Conservation (phyloP, 2,329 filamentous ascomycete species). For the Pseudopyricularia cyperi region DNA sequence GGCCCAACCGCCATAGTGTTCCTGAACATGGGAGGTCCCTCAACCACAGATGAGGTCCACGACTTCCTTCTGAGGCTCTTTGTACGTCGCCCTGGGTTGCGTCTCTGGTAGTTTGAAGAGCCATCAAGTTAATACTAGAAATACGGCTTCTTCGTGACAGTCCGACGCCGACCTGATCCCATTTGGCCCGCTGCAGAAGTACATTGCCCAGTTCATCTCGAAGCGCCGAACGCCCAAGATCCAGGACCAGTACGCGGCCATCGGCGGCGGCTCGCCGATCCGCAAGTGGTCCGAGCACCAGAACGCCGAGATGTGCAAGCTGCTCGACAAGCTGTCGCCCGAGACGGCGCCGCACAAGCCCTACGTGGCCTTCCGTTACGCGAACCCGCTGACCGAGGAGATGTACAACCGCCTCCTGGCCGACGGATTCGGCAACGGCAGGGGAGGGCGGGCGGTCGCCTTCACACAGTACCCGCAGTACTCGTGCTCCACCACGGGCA, state of each 20-base stretch:
- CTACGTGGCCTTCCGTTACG: conserved; percentile 95
- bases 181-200: conserved; percentile 80
- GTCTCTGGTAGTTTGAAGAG: background rate
- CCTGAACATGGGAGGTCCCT: conserved; percentile 96
- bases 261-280: conserved; percentile 95
- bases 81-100: conserved; percentile 37
- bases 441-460: conserved; percentile 84
- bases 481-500: conserved; percentile 93
- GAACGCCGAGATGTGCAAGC: conserved; percentile 90
- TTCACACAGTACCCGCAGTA: conserved; percentile 99
- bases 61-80: conserved; percentile 86
- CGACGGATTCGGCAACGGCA: conserved; percentile 83
- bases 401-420: conserved; percentile 74
- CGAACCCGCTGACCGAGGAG: conserved; percentile 82
- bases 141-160: conserved; percentile 26
- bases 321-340: conserved; percentile 80
- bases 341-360: conserved; percentile 94
- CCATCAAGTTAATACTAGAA: background rate
- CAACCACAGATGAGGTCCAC: conserved; percentile 75
- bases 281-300: conserved; percentile 97
- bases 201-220: conserved; percentile 80
- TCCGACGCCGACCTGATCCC: conserved; percentile 90
- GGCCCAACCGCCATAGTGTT: conserved; percentile 97
- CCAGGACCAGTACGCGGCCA: conserved; percentile 85
- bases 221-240: conserved; percentile 88